Base-by-base conservation (phyloP, 352 stramenopile genomes). In the Saprolegnia parasitica region DNA sequence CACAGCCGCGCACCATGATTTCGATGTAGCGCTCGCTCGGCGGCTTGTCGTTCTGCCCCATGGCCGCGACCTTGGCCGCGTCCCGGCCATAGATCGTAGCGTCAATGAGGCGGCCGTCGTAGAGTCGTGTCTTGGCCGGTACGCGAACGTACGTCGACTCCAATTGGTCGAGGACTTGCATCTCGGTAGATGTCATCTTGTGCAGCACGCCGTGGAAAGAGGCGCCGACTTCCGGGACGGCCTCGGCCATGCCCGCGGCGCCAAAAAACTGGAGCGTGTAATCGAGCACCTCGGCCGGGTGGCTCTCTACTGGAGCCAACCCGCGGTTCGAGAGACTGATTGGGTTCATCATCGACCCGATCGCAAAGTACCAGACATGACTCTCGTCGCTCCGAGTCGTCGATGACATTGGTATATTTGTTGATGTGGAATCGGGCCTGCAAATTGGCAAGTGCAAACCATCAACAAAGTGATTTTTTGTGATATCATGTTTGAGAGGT, bases 281-380 rank as follows among this genome's bases (percentile, higher is more conserved):
- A 10, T 74, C 71, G 5, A 74, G 39, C 0, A 74, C 37, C n/a
- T 74, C 65, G 20, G 49, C 71, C 6, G 71, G 71, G 4, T 23
- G 39, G 40, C 71, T 74, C 32, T 67, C 35, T 0, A 74, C 20
- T n/a, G 71, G 66, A 16, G 29, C 13, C n/a, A 74, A 68, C 15
- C n/a, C 39, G 23, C 71, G 23, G 18, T 73, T 73, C 46, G 52
- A 50, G 24, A 74, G 67, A 3, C 63, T 72, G 6, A 32, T 52
- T 1, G 68, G 68, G 56, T 73, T 73, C 68, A 73, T 73, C 68
- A 73, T 73, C 1, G 64, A 55, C 10, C 64, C 68, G 16, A 73
- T 73, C 46, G 68, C 68, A 50, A 73, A 73, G 35, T 73, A 73
- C 65, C 67, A 73, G 18, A 65, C 52, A n/a, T 24, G 11, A n/a